Base-by-base conservation (phyloP, 257 asterid genomes). In the Solanum chaucha region DNA sequence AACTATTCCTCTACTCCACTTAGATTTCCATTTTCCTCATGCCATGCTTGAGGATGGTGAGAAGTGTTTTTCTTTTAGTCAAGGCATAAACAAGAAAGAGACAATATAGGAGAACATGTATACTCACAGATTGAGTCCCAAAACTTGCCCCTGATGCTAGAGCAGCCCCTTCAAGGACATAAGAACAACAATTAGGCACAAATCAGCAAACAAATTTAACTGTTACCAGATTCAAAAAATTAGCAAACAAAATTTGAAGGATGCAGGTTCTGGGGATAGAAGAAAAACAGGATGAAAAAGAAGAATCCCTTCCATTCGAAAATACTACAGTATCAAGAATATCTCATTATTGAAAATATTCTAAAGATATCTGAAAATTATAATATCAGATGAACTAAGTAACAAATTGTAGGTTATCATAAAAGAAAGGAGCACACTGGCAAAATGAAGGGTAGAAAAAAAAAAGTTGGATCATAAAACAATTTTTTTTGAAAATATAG, bases 91-190 rank as follows among this genome's bases (percentile, higher is more conserved):
- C 26, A 48, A 81, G 34, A 85, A 48, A 81, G 34, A 85, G 22
- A 51, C 20, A 67, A 24, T 36, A 48, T 19, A 48, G 19, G 67
- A 82, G 61, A 67, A 41, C 40, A 64, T 26, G 44, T 85, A 44
- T 87, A 95, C 98, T 95, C 91, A 97, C 99, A 7, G 98, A 91
- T 89, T 83, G 70, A 83, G 94, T 91, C 89, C 94, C 96, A 85
- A 95, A 95, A 95, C 99, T 97, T 82, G 94, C 90, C 88, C 98
- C 98, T 36, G 98, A 94, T 90, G 97, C 97, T 67, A 91, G 82
- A 86, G 93, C 93, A 88, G 97, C 94, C 87, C 98, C 98, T 97
- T 85, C 55, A 71, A 75, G 78, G 90, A 88, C 87, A 90, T 84
- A 22, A 87, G 85, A 87, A 40, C 26, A 67, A 64, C 64, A 61